These are phyloP conservation scores for Anacardium occidentale DNA, from an alignment of 345 rosid species.

Conservation along the genomic window DNA sequence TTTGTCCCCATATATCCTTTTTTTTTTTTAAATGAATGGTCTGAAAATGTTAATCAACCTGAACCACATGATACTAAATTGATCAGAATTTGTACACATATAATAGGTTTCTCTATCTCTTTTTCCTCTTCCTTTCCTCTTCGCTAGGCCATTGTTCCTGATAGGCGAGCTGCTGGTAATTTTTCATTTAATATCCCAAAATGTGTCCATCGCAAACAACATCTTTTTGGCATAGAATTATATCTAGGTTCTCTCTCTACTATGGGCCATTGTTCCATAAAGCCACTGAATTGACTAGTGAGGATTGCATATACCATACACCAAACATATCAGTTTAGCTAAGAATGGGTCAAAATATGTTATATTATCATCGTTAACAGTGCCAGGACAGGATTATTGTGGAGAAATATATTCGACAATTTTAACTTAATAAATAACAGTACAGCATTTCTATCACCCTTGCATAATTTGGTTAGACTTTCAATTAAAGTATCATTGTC, in stretches of 20 bases:
- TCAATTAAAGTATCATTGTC: neutral
- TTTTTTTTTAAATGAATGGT: neutral
- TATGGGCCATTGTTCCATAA: neutral
- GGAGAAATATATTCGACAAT: neutral
- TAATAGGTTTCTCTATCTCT: neutral
- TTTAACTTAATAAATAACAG: neutral
- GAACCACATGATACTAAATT: neutral
- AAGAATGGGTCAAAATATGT: neutral
- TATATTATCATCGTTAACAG: neutral
- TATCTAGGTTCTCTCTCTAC: neutral
- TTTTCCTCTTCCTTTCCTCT: neutral
- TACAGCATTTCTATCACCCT: neutral
- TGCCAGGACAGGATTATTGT: neutral
- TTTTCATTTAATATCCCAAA: neutral
- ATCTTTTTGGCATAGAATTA: neutral
- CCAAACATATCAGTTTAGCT: neutral
- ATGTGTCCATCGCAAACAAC: neutral
- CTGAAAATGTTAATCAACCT: constrained; percentile 1
- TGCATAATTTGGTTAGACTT: neutral
- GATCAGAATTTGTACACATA: neutral
- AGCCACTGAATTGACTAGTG: neutral
- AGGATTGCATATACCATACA: neutral
- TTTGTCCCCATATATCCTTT: neutral
- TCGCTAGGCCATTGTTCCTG: neutral
- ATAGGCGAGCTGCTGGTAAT: neutral